Percentiles rank a stretch among this genome's conserved stretches.
Evolutionary conservation across 2,329 filamentous ascomycete species (phyloP).

Genomic region (Cadophora gregata): DNA sequence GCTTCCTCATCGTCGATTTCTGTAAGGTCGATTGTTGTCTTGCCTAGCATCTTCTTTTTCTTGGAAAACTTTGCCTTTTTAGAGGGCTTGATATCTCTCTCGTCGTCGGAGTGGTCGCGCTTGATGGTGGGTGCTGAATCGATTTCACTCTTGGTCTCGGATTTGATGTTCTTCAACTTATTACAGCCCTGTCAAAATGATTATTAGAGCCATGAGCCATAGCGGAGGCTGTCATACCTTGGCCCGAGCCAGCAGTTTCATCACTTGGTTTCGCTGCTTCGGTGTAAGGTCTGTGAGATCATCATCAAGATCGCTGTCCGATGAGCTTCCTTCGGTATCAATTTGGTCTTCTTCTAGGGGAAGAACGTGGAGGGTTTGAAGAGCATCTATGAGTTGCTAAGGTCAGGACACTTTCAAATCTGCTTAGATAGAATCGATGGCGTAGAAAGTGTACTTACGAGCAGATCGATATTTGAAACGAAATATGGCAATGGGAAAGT

Average conservation of each 20-base stretch:
- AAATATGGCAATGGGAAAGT: constrained; percentile 30
- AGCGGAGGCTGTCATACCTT: neutral
- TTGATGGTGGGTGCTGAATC: constrained; percentile 15
- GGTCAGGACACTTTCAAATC: no score
- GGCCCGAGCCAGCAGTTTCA: neutral
- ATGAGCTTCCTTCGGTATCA: neutral
- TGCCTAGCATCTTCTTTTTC: constrained; percentile 24
- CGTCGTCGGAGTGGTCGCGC: constrained; percentile 15
- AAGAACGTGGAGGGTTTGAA: constrained; percentile 35
- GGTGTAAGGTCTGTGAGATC: no score
- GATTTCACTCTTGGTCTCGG: no score
- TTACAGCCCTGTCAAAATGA: neutral
- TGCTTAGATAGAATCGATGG: neutral
- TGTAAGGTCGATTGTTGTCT: constrained; percentile 30
- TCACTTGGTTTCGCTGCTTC: neutral
- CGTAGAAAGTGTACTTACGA: constrained; percentile 22
- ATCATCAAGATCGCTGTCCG: neutral
- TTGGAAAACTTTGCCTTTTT: constrained; percentile 2
- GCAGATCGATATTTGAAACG: constrained; percentile 40
- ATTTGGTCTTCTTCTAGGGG: constrained; percentile 24
- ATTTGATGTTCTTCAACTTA: neutral
- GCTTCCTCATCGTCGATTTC: constrained; percentile 17
- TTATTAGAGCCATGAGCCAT: neutral
- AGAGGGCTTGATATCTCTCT: constrained; percentile 1
- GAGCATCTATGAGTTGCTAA: constrained; percentile 29